These are phyloP conservation scores for Stellera chamaejasme DNA, from an alignment of 345 rosid genomes.

Conservation along the genomic window DNA sequence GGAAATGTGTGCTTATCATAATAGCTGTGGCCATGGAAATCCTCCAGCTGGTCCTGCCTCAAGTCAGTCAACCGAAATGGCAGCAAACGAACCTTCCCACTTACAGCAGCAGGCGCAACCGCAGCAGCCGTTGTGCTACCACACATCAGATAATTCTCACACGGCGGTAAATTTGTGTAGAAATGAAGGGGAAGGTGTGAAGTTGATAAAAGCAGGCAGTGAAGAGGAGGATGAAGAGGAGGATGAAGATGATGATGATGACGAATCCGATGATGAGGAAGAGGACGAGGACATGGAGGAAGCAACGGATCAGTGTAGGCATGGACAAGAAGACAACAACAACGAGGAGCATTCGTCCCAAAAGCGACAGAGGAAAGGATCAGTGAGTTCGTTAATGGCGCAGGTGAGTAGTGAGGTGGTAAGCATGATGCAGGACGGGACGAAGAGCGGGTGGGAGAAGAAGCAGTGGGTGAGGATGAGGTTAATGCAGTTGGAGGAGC, in stretches of 20 bases:
- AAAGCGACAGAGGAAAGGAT: conserved; percentile 35
- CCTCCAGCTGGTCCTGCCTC: conserved; percentile 19
- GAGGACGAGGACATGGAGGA: conserved; percentile 34
- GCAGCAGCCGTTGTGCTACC: conserved; percentile 48
- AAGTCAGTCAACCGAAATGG: conserved; percentile 31
- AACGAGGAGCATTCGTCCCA: conserved; percentile 18
- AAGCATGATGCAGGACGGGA: conserved; percentile 40
- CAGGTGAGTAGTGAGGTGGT: conserved; percentile 38
- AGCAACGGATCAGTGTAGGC: conserved; percentile 27
- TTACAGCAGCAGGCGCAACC: conserved; percentile 25
- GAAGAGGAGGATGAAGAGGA: conserved; percentile 24
- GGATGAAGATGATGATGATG: conserved; percentile 28
- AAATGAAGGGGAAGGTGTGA: conserved; percentile 27
- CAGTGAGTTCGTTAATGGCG: conserved; percentile 25
- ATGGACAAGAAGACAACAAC: conserved; percentile 37
- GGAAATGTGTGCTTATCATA: conserved; percentile 98
- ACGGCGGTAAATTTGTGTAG: conserved; percentile 15
- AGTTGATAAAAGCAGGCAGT: conserved; percentile 33
- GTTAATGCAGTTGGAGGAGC: conserved; percentile 62
- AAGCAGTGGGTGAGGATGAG: conserved; percentile 70
- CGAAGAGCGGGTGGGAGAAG: conserved; percentile 75
- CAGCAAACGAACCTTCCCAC: conserved; percentile 23
- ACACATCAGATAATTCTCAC: conserved; percentile 30
- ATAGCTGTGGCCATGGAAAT: conserved; percentile 60
- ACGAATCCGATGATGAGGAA: conserved; percentile 23